These are phyloP conservation scores for Digitaria exilis DNA, from an alignment of 202 grass and related monocot species.

Conservation along the genomic window DNA sequence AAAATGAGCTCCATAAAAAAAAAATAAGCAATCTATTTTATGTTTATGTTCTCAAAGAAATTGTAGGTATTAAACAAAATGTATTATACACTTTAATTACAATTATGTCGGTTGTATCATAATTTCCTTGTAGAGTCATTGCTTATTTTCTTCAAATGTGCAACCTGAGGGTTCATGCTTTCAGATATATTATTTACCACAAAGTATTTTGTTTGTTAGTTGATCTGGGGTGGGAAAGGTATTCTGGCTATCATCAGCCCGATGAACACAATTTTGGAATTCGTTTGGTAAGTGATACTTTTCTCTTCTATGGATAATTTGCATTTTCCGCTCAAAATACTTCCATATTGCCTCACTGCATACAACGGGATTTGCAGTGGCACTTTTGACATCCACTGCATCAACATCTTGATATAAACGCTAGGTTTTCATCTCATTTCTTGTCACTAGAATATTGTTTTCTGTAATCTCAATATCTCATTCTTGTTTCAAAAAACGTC, in stretches of 20 bases:
- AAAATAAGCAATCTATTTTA: not conserved
- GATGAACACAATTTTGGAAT: slow-evolving; percentile 93
- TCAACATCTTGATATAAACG: not conserved
- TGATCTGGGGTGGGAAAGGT: slow-evolving; percentile 74
- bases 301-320: slow-evolving; percentile 26
- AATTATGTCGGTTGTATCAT: slow-evolving; percentile 13
- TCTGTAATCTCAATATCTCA: slow-evolving; percentile 20
- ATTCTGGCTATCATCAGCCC: slow-evolving; percentile 43
- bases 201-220: slow-evolving; percentile 43
- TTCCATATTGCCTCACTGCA: not conserved
- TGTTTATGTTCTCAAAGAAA: not conserved
- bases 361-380: not conserved
- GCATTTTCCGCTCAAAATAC: too few relatives aligned
- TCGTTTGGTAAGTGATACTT: slow-evolving; percentile 75
- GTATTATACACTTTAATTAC: too few relatives aligned
- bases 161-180: slow-evolving; percentile 1
- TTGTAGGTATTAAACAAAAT: slow-evolving; percentile 10
- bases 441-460: not conserved
- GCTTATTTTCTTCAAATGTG: slow-evolving; percentile 11
- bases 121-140: not conserved
- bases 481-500: slow-evolving; percentile 21
- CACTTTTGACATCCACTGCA: not conserved
- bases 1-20: not conserved
- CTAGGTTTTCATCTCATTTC: not conserved
- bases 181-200: not conserved